Evolutionary conservation across 805 yeast species (phyloP).

Genomic region (Kurtzmaniella fragi): DNA sequence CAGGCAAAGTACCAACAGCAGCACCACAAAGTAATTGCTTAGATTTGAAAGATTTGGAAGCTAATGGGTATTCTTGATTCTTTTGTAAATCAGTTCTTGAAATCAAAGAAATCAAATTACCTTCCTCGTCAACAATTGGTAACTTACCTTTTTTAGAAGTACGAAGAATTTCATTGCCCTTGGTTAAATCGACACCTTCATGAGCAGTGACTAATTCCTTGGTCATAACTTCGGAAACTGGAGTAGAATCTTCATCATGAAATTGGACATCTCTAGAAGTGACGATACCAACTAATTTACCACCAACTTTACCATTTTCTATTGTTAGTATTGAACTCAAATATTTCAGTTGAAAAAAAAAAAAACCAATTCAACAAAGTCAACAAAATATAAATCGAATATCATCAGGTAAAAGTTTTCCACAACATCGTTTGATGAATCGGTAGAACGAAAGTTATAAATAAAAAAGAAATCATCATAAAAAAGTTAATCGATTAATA

Average conservation of each 20-base stretch:
- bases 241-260: conserved; percentile 63
- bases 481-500: conserved; percentile 3
- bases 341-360: background rate
- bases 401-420: conserved; percentile 51
- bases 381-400: conserved; percentile 5
- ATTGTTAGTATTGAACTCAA: conserved; percentile 25
- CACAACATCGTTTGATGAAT: conserved; percentile 96
- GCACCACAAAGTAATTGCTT: conserved; percentile 99
- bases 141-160: conserved; percentile 95
- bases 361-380: background rate
- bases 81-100: conserved; percentile 97
- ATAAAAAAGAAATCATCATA: conserved; percentile 50
- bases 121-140: conserved; percentile 79
- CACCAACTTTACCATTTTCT: conserved; percentile 84
- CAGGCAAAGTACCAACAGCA: conserved; percentile 90
- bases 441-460: conserved; percentile 99
- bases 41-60: conserved; percentile 87
- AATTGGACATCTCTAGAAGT: conserved; percentile 97
- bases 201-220: conserved; percentile 78
- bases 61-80: conserved; percentile 88
- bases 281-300: conserved; percentile 89
- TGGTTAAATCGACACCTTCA: conserved; percentile 72
- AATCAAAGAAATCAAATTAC: conserved; percentile 78
- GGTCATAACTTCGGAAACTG: conserved; percentile 83
- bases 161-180: conserved; percentile 89